phyloP scores from a whole-genome alignment of 768 basidiomycete genomes.

The Tricholoma hemisulphureum region DNA sequence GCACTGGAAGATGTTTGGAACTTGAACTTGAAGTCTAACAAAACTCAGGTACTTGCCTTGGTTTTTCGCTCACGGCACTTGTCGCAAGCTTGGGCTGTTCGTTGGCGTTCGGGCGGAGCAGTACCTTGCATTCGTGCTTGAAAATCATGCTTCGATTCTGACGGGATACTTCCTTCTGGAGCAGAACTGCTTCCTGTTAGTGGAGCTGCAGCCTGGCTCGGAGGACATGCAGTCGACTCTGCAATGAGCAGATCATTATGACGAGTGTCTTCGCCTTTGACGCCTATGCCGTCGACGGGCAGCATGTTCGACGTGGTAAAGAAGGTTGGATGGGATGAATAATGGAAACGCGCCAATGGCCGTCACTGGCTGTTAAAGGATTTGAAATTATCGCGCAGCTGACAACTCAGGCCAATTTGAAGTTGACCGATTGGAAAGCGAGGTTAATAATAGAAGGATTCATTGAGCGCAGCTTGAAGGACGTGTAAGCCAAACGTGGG shows the following conservation, averaged over 20 bases:
- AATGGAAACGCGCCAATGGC: background rate
- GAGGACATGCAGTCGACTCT: constrained; percentile 8
- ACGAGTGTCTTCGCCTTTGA: constrained; percentile 12
- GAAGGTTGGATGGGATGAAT: background rate
- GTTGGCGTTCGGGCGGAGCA: constrained; percentile 33
- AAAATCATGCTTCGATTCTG: constrained; percentile 14
- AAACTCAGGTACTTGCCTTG: constrained; percentile 37
- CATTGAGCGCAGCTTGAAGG: background rate
- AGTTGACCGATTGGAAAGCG: constrained; percentile 9
- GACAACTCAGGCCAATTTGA: background rate
- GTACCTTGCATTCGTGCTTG: constrained; percentile 9
- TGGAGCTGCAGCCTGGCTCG: too few species aligned
- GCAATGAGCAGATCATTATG: constrained; percentile 4
- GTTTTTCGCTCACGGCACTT: constrained; percentile 59
- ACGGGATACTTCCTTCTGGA: constrained; percentile 10
- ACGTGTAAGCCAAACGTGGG: constrained; percentile 9
- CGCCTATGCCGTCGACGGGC: constrained; percentile 5
- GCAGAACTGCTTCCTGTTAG: constrained; percentile 6
- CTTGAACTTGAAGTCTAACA: background rate
- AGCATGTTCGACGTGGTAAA: background rate
- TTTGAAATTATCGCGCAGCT: background rate
- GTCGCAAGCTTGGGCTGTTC: constrained; percentile 54
- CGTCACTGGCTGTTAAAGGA: background rate
- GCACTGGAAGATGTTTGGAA: constrained; percentile 36
- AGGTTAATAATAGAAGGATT: constrained; percentile 14